A percentile compares a stretch with the other conserved stretches of the same genome.
These are phyloP conservation scores for Novymonas esmeraldas DNA, from an alignment of 208 protist genomes.

Conservation along the genomic window DNA sequence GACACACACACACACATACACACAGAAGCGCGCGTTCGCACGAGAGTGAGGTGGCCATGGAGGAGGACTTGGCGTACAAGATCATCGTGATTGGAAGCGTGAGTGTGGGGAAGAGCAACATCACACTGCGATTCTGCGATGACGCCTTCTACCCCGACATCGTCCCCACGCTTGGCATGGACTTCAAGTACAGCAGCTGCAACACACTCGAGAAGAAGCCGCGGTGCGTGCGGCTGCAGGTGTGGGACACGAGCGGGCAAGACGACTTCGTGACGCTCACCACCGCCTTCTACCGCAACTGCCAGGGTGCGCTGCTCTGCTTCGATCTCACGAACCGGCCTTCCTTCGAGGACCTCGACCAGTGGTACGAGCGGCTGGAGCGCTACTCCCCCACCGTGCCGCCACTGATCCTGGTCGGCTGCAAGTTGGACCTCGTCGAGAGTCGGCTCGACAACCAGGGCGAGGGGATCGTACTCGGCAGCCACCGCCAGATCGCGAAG, in stretches of 20 bases:
- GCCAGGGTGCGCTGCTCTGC: conserved; percentile 93
- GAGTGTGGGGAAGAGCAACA: conserved; percentile 93
- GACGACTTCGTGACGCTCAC: conserved; percentile 91
- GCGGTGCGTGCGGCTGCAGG: conserved; percentile 79
- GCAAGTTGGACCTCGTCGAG: conserved; percentile 86
- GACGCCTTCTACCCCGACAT: conserved; percentile 81
- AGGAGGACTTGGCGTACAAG: conserved; percentile 89
- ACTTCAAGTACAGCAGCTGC: conserved; percentile 88
- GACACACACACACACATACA: neutral
- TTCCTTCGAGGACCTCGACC: conserved; percentile 90
- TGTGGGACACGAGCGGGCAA: conserved; percentile 93
- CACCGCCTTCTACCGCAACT: conserved; percentile 93
- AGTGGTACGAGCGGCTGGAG: conserved; percentile 78
- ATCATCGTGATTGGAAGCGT: conserved; percentile 90
- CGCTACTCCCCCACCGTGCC: conserved; percentile 64
- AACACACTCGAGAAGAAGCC: conserved; percentile 72
- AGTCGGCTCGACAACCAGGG: conserved; percentile 44
- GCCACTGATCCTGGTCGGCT: conserved; percentile 84
- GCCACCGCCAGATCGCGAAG: conserved; percentile 71
- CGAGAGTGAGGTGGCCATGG: too few species aligned
- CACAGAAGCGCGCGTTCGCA: too few species aligned
- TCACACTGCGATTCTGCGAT: conserved; percentile 87
- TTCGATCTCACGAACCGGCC: conserved; percentile 96
- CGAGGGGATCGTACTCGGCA: conserved; percentile 77
- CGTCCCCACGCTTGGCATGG: conserved; percentile 86